Evolutionary conservation across 495 filamentous ascomycete species (phyloP), one percentile per base, ranked within the genome.

Genomic region (Evernia prunastri): DNA sequence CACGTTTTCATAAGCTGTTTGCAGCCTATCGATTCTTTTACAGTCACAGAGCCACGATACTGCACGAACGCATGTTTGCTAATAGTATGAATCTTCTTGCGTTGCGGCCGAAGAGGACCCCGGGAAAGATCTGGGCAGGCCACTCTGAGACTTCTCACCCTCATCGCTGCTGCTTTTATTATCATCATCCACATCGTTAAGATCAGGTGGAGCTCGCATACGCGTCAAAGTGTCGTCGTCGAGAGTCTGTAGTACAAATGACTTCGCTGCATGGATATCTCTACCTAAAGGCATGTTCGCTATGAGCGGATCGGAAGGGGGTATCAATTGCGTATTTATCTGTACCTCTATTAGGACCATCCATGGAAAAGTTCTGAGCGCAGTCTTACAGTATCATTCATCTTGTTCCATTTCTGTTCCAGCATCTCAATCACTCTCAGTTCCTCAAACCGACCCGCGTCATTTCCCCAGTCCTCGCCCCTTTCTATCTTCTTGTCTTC

Each of bases 341-440:
- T 93, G 61, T 49, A n/a, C 35, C 36, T 23, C 25, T 23, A 53
- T 58, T 29, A 63, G 18, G 40, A 60, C 66, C 25, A 42, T 25
- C 10, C 8, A 27, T 31, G 27, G 0, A 33, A 25, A n/a, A 35
- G 7, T 2, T 18, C 54, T 25, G 25, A 23, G 47, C 11, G 18
- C 23, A 43, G 81, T n/a, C 87, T 77, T 72, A 96, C 90, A 18
- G 89, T 95, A 76, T 96, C 91, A 73, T 98, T 98, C 77, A 89
- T 84, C 75, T 91, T 91, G 37, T 81, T 82, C 94, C 94, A 98
- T 72, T 96, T 96, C 56, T 78, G 80, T 72, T 96, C 87, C 60
- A 98, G 73, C 86, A 89, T 90, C 67, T 92, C 87, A 65, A 96
- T 79, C 1, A 96, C 89, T 56, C 89, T 79, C n/a, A 81, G 83